Conservation (phyloP, 2,329 filamentous ascomycete species). For the Fusarium heterosporum region DNA sequence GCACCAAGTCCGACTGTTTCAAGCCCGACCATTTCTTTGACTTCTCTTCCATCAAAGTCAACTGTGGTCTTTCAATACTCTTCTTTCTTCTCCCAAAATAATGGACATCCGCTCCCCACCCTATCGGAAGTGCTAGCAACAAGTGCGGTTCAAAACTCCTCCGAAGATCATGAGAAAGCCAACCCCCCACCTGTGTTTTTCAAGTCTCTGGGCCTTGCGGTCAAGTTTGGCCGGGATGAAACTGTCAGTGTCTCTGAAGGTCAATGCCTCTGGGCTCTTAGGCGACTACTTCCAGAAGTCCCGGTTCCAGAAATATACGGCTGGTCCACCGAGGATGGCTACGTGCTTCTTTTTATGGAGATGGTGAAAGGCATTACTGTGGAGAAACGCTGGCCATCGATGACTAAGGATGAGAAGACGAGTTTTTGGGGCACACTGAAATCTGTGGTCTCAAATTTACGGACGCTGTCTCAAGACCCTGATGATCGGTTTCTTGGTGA, state of each 20-base stretch:
- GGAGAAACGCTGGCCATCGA: slow-evolving; percentile 1
- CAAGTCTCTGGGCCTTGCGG: fast-evolving
- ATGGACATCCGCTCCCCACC: background rate
- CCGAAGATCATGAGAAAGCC: background rate
- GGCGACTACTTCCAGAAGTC: background rate
- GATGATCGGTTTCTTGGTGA: slow-evolving; percentile 16
- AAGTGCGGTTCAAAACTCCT: background rate
- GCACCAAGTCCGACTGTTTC: background rate
- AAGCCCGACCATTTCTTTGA: too few relatives aligned
- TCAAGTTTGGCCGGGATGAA: background rate
- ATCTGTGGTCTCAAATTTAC: background rate
- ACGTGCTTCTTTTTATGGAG: slow-evolving; percentile 21
- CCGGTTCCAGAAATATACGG: slow-evolving; percentile 28
- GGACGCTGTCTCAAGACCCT: too few relatives aligned
- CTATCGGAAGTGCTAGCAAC: too few relatives aligned
- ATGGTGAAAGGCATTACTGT: background rate
- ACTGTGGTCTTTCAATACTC: background rate
- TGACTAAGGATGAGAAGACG: background rate
- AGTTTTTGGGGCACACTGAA: background rate
- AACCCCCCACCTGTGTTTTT: background rate
- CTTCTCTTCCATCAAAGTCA: background rate
- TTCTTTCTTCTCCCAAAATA: background rate
- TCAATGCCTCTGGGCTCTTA: background rate
- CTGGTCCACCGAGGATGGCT: background rate
- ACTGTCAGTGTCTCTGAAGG: background rate